Evolutionary conservation across 805 yeast species (phyloP), one percentile per base, ranked within the genome.

Genomic region (Candida pseudoglaebosa): DNA sequence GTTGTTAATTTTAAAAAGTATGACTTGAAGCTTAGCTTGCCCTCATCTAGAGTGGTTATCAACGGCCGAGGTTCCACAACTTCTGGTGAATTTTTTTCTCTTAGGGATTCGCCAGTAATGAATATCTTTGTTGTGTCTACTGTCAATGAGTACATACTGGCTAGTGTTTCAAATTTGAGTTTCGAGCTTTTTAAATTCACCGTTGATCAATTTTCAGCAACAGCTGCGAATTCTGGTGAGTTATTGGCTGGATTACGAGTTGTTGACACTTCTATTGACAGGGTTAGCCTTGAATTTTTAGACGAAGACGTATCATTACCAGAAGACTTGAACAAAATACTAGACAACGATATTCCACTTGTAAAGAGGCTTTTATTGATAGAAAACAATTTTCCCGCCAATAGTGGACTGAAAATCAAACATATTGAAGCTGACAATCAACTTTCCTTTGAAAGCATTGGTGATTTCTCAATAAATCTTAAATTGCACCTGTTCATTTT

Each of bases 141-240:
- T 7, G 26, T 31, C 4, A 17, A 33, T 4, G 32, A 34, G 4
- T n/a, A 17, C 8, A 35, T 30, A 15, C 43, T 43, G 2, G n/a
- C 44, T 9, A 24, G 24, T 9, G 2, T 50, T 5, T 40, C 44
- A 36, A 41, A 34, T 5, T 34, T 30, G 12, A 38, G 40, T 15
- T 20, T 33, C 5, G 37, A 38, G 9, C 17, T 47, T 10, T 6
- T 13, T 22, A 22, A 33, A 28, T 31, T 38, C 19, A 17, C 36
- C 16, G 16, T 34, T 16, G 17, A 34, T 8, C 45, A 46, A 4
- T 21, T 42, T 21, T 24, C 32, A 5, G 9, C 41, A 2, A 26
- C 45, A 14, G 24, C 41, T 15, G 46, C 50, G 6, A 49, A 45
- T 21, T 32, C 34, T 12, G 56, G 54, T 8, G 43, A 42, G 2